Evolutionary conservation across 2,329 filamentous ascomycete genomes (phyloP), one percentile per base, ranked within the genome.

Genomic region (Corynespora cassiicola): DNA sequence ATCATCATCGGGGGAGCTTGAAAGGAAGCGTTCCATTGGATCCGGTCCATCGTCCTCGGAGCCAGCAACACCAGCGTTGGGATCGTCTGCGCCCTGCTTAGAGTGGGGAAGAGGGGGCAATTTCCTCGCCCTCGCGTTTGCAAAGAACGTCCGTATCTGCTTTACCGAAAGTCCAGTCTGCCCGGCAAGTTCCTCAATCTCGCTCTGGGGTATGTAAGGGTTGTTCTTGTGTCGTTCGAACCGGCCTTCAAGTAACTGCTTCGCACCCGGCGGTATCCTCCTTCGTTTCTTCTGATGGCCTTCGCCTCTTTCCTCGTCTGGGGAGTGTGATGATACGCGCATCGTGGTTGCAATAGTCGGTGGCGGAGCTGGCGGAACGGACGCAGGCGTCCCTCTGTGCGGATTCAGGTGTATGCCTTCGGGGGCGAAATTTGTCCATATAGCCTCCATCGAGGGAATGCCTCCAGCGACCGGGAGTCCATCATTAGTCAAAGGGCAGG

Each of bases 101-200:
- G 30, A 18, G 16, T 6, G 7, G 10, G 19, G 14, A n/a, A 26
- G 15, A 7, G 22, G 38, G 12, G 52, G 50, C 20, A 54, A 20
- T 21, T 54, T 55, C 29, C 55, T 37, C 14, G 52, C 55, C 20
- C 55, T 39, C 6, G 51, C 47, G 36, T 58, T 58, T 11, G 55
- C 53, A 31, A 58, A 58, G 34, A 43, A 57, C 3, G 53, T 58
- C 10, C 54, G 43, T 5, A 58, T 41, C 28, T 57, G 55, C 7
- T 41, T 43, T 16, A 45, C 11, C 10, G 53, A 50, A 9, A 58
- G 36, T 7, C 45, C 44, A 4, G 53, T 55, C 6, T 39, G 37
- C 9, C 25, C 26, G 2, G 42, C 42, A 2, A 58, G 42, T n/a
- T 41, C 26, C 12, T 48, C 33, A 3, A 48, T 20, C 10, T 58